Conservation (phyloP, 192 early-diverging fungal genomes). For the Coemansia sp. region DNA sequence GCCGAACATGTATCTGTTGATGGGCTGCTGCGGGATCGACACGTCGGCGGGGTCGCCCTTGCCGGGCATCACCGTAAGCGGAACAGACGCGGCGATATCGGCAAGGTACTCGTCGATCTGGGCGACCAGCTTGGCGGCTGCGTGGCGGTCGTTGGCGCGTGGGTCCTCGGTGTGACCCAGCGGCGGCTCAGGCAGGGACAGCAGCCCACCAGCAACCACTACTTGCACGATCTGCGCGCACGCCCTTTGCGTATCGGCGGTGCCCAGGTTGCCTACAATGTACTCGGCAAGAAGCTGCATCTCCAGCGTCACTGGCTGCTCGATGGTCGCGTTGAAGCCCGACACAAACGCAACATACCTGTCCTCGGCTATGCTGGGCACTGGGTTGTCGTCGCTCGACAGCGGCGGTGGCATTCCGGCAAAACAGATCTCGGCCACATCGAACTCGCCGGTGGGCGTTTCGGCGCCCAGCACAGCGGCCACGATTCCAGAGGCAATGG, state of each 20-base stretch:
- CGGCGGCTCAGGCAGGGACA: conserved; percentile 50
- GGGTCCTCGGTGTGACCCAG: conserved; percentile 50
- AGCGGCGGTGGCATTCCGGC: conserved; percentile 53
- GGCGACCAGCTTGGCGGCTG: conserved; percentile 52
- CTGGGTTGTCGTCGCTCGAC: conserved; percentile 42
- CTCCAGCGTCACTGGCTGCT: conserved; percentile 54
- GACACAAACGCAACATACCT: conserved; percentile 79
- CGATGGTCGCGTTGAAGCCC: conserved; percentile 65
- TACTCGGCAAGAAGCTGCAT: conserved; percentile 76
- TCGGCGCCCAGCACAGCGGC: conserved; percentile 79
- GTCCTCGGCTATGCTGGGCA: conserved; percentile 35
- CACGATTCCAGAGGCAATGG: conserved; percentile 78
- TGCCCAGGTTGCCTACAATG: conserved; percentile 73
- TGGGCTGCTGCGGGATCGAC: conserved; percentile 84
- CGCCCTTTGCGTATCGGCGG: conserved; percentile 53
- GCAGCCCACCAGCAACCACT: conserved; percentile 73
- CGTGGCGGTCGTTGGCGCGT: conserved; percentile 47
- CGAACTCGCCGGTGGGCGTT: conserved; percentile 74
- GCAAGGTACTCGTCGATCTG: conserved; percentile 68
- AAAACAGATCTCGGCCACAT: conserved; percentile 80
- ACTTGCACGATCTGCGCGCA: conserved; percentile 66
- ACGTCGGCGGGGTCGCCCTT: conserved; percentile 69
- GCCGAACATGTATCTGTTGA: conserved; percentile 71
- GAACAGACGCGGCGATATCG: conserved; percentile 59
- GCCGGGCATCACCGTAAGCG: conserved; percentile 83